Base-by-base conservation (phyloP, 805 yeast genomes). In the Candida maltosa region DNA sequence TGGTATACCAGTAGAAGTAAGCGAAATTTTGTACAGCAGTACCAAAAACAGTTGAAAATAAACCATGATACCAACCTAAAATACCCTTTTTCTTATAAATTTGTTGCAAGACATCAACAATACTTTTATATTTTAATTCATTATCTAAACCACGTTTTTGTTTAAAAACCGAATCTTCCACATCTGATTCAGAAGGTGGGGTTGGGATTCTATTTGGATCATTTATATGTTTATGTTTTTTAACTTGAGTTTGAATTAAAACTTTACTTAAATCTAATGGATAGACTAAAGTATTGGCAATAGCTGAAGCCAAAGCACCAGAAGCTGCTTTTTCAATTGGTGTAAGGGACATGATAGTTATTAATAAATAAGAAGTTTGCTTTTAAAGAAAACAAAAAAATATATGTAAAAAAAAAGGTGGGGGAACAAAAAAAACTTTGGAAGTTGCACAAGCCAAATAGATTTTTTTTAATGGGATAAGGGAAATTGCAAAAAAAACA, bases 1-100 rank as follows among this genome's bases (percentile, higher is more conserved):
- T 61, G 4, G 88, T 80, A 58, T 87, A 87, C 93, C 94, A 87
- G 59, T 85, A 87, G 57, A 87, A 87, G 58, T 87, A 87, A 20
- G 87, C 80, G 53, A 87, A 87, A 47, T 81, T 83, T 52, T 84
- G 86, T 6, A 83, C 76, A 2, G 89, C 88, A 8, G 80, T 76
- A 2, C 88, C 87, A 14, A 80, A 49, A 27, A 85, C 60, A 1
- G 85, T 75, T 2, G 88, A 78, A 2, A 75, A 60, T 31, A 86
- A 58, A 1, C 95, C 95, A 44, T 74, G 76, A 60, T 86, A 87
- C 58, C 84, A 71, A 5, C 91, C 93, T 12, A 61, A 43, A 8
- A 82, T 32, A 1, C 95, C 95, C 46, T 78, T 72, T 37, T 68
- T 67, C 43, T 61, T 60, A 52, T 77, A 73, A 4, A 86, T 76